Evolutionary conservation across 2,329 filamentous ascomycete species (phyloP), one percentile per base, ranked within the genome.

Genomic region (Capronia americana): DNA sequence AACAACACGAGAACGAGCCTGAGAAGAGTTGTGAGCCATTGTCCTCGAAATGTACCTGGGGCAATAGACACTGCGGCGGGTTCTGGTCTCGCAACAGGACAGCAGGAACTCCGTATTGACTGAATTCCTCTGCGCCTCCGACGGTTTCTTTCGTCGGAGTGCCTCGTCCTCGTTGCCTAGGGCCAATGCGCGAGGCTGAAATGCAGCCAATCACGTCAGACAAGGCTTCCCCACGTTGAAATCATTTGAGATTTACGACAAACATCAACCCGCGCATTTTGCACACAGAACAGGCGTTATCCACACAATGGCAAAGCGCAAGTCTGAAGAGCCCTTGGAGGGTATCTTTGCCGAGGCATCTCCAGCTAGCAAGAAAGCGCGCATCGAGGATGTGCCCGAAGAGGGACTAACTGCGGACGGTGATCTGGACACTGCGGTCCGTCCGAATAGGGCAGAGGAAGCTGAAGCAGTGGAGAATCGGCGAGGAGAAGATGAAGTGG

Each of bases 291-390:
- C n/a, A 48, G 26, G 11, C 10, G 14, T 26, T 28, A n/a, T 17
- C 14, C 28, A 26, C 20, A 50, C 53, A 61, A 83, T 83, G 81
- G 75, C 80, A 24, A 83, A 83, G 69, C 77, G 81, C 73, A 79
- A 78, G 67, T 82, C 81, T 46, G 81, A 82, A 68, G 72, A 78
- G 55, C 74, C 79, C 30, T 72, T 80, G 17, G 80, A 82, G 64
- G 74, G 76, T 30, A 71, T 77, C 24, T 65, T 74, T 8, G 66
- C 71, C 3, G 64, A 69, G 14, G 73, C 75, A 28, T 82, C 81
- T n/a, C 80, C 80, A 7, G 76, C 75, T 34, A 80, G 77, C 32
- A 83, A 83, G 71, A 82, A 79, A 63, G 76, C 75, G 26, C 79
- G 81, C 23, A 73, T 82, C 53, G 78, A 79, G 64, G 77, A 79